Percentiles rank a stretch among this genome's conserved stretches.
Evolutionary conservation across 2,329 filamentous ascomycete species (phyloP).

Genomic region (Podosphaera fusca): DNA sequence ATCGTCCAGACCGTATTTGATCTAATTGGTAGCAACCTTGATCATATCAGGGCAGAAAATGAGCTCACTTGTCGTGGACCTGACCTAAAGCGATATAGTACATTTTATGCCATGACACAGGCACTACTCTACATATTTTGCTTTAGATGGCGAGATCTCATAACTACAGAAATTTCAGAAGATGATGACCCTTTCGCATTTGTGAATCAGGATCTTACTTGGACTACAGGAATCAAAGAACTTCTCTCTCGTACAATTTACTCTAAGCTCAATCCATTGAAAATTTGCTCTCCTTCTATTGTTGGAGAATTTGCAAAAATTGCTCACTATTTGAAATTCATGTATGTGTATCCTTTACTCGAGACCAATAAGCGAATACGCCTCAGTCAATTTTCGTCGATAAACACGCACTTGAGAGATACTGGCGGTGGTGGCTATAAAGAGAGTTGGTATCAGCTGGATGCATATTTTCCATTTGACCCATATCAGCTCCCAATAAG

Average conservation of each 20-base stretch:
- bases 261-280: slow-evolving; percentile 78
- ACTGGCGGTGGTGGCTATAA: slow-evolving; percentile 27
- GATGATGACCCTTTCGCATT: slow-evolving; percentile 37
- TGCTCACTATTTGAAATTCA: slow-evolving; percentile 60
- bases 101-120: slow-evolving; percentile 49
- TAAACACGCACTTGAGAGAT: slow-evolving; percentile 27
- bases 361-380: slow-evolving; percentile 83
- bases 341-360: slow-evolving; percentile 73
- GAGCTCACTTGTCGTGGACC: slow-evolving; percentile 59
- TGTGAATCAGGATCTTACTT: slow-evolving; percentile 49
- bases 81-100: slow-evolving; percentile 44
- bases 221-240: slow-evolving; percentile 53
- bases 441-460: slow-evolving; percentile 63
- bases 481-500: slow-evolving; percentile 80
- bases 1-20: slow-evolving; percentile 66
- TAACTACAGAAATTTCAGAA: slow-evolving; percentile 33
- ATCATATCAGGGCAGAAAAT: slow-evolving; percentile 48
- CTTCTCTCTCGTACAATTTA: slow-evolving; percentile 58
- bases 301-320: slow-evolving; percentile 82
- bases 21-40: slow-evolving; percentile 55
- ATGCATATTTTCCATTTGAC: slow-evolving; percentile 93
- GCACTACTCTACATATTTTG: slow-evolving; percentile 62
- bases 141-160: slow-evolving; percentile 88
- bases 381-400: slow-evolving; percentile 44
- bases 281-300: slow-evolving; percentile 77